These are phyloP conservation scores for Clonostachys chloroleuca DNA, from an alignment of 2,329 filamentous ascomycete species.

Conservation along the genomic window DNA sequence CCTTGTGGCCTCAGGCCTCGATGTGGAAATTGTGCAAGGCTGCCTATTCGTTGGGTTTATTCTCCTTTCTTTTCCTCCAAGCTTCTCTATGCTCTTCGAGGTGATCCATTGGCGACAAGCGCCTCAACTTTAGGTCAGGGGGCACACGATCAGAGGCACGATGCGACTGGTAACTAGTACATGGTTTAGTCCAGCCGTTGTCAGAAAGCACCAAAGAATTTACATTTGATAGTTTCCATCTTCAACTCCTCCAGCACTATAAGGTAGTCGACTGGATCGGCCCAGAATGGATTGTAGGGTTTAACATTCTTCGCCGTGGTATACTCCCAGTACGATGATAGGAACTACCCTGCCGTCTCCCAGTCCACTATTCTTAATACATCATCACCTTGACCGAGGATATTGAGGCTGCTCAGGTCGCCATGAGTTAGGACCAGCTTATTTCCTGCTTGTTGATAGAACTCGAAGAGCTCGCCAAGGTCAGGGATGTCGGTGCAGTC, in stretches of 20 bases:
- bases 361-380: constrained; percentile 37
- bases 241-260: constrained; percentile 5
- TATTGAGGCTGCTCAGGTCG: constrained; percentile 36
- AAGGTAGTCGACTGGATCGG: constrained; percentile 13
- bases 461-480: constrained; percentile 8
- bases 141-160: too few species aligned
- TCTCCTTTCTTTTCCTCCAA: too few species aligned
- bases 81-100: too few species aligned
- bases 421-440: constrained; percentile 33
- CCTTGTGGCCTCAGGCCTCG: too few species aligned
- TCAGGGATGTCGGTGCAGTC: constrained; percentile 2
- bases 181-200: neutral
- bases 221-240: constrained; percentile 9
- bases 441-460: constrained; percentile 10
- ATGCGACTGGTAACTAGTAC: too few species aligned
- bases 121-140: too few species aligned
- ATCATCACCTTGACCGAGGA: constrained; percentile 29
- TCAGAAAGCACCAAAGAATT: constrained; percentile 7
- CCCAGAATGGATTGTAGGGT: constrained; percentile 14
- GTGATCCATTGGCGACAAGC: too few species aligned
- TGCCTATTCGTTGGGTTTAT: too few species aligned
- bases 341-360: constrained; percentile 24
- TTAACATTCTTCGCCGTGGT: constrained; percentile 13
- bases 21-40: too few species aligned
- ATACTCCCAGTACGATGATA: constrained; percentile 24